Evolutionary conservation across 148 eudicot genomes (phyloP).

Genomic region (Fagopyrum tataricum): DNA sequence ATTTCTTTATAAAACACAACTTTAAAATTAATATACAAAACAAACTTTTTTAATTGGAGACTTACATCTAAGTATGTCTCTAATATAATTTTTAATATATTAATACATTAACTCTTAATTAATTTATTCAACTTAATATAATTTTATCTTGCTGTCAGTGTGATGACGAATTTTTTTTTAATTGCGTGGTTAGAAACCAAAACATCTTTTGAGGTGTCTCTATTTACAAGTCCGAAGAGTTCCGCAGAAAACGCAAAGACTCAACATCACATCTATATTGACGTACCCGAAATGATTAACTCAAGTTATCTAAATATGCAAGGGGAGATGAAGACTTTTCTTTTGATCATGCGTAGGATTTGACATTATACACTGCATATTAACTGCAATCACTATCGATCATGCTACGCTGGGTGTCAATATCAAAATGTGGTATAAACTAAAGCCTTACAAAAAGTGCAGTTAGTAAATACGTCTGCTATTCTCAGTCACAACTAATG

Average conservation of each 20-base stretch:
- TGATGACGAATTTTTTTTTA: no score
- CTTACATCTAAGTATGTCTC: no score
- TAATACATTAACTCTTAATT: no score
- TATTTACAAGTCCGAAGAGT: no score
- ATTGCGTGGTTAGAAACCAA: no score
- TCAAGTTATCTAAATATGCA: not conserved
- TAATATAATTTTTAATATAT: no score
- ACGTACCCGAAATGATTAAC: not conserved
- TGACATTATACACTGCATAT: not conserved
- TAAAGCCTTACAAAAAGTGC: not conserved
- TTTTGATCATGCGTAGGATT: not conserved
- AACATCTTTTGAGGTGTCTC: no score
- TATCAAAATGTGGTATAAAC: slow-evolving; percentile 6
- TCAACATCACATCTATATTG: not conserved
- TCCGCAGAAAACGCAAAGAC: not conserved
- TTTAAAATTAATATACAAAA: no score
- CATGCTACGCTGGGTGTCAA: not conserved
- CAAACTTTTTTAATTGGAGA: no score
- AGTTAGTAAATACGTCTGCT: slow-evolving; percentile 1
- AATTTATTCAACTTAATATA: no score
- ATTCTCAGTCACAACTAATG: slow-evolving; percentile 4
- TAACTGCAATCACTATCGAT: not conserved
- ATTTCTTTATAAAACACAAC: no score
- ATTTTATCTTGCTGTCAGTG: no score
- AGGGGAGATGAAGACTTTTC: not conserved